Base-by-base conservation (phyloP, 306 rosid genomes). In the Ormosia semicastrata region DNA sequence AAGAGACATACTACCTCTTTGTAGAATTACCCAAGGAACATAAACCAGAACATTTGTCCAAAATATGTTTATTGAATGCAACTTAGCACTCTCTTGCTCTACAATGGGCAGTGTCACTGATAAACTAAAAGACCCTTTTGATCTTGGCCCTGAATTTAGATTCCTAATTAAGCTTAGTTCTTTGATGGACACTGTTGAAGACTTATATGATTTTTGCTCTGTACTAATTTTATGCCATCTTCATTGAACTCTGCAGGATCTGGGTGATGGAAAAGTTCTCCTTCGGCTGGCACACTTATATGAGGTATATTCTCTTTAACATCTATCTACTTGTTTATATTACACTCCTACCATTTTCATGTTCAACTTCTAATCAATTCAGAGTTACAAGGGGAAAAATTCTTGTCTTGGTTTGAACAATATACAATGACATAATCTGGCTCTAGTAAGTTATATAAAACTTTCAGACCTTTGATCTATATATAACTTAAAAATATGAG, bases 201-300 rank as follows among this genome's bases (percentile, higher is more conserved):
- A 60, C 43, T 41, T 66, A 44, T 49, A 33, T 71, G 57, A 5
- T 78, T 80, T 40, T 57, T 40, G 8, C 39, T 56, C 47, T 15
- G 33, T 34, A 5, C 46, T 39, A 63, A 53, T 73, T 11, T 44
- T 54, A 34, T 54, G 37, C 52, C 30, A 3, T 60, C 75, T 84
- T 66, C 63, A 24, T 66, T 44, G 76, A 84, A 44, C 68, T 67
- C 64, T 86, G 62, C 82, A 93, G 98, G 98, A 87, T 84, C 85
- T 90, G 65, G 91, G 87, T 32, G 81, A 80, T 68, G 93, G 87
- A 58, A 81, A 89, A 78, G 86, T 93, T 83, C 93, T 93, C 53
- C 88, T 93, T 73, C 89, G 98, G 24, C 58, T 91, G 40, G 98
- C 98, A 6, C 97, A 93, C 77, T 79, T 93, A 73, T 93, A 86